Evolutionary conservation across 352 stramenopile species (phyloP).

Genomic region (Phytopythium oedochilum): DNA sequence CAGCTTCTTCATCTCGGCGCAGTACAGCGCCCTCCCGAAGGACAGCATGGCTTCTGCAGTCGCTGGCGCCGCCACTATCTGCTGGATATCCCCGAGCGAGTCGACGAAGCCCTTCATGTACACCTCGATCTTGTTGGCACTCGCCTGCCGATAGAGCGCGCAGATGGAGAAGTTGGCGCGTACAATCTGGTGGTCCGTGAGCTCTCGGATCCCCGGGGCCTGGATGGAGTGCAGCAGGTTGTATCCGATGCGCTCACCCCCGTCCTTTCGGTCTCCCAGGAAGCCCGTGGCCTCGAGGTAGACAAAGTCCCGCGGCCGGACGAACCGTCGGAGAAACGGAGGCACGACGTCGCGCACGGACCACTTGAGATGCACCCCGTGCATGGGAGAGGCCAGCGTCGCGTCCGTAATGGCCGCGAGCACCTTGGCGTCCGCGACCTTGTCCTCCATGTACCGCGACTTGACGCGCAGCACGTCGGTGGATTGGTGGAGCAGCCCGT

Average conservation of each 20-base stretch:
- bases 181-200: constrained; percentile 11
- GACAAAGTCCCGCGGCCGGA: constrained; percentile 28
- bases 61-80: constrained; percentile 2
- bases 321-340: constrained; percentile 10
- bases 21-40: constrained; percentile 4
- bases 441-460: constrained; percentile 21
- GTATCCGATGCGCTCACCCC: constrained; percentile 16
- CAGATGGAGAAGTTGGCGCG: constrained; percentile 15
- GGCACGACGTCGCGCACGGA: constrained; percentile 11
- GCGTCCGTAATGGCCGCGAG: constrained; percentile 21
- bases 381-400: constrained; percentile 15
- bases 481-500: constrained; percentile 19
- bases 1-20: constrained; percentile 11
- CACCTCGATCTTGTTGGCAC: constrained; percentile 5
- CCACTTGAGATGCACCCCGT: constrained; percentile 20
- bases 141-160: constrained; percentile 7
- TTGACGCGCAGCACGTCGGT: constrained; percentile 28
- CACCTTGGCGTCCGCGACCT: constrained; percentile 20
- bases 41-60: constrained; percentile 5
- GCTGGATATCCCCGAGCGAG: constrained; percentile 2
- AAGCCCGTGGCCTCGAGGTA: constrained; percentile 27
- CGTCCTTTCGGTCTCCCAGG: constrained; percentile 7
- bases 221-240: constrained; percentile 22
- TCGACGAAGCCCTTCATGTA: constrained; percentile 11
- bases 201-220: constrained; percentile 7